Evolutionary conservation across 139 green algal genomes (phyloP).

Genomic region (Parachlorella kessleri): DNA sequence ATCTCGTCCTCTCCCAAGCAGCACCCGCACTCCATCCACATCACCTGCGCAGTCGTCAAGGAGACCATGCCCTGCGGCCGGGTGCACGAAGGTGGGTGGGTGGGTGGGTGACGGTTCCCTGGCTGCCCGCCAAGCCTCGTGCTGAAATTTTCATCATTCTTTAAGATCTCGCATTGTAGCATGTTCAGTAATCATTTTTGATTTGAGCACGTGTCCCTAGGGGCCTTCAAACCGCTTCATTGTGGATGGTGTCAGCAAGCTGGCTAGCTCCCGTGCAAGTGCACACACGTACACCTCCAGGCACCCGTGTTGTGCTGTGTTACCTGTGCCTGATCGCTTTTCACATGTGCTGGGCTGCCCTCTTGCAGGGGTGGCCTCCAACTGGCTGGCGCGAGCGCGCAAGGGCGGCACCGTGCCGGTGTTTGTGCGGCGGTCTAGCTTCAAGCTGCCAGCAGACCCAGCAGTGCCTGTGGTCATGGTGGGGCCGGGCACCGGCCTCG

Average conservation of each 20-base stretch:
- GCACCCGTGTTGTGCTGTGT: not conserved
- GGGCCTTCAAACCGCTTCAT: no score
- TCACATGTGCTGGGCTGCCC: not conserved
- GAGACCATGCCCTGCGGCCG: constrained; percentile 71
- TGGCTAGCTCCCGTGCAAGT: no score
- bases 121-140: no score
- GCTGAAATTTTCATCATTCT: no score
- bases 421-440: constrained; percentile 87
- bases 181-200: no score
- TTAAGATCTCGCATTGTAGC: no score
- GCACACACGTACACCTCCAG: no score
- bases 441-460: constrained; percentile 82
- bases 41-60: constrained; percentile 86
- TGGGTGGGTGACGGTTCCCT: no score
- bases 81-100: constrained; percentile 67
- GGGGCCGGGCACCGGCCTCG: constrained; percentile 94
- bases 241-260: no score
- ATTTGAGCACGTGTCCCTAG: no score
- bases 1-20: constrained; percentile 76
- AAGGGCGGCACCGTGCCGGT: constrained; percentile 54
- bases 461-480: constrained; percentile 92
- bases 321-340: no score
- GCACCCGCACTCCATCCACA: constrained; percentile 67
- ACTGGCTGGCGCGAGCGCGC: constrained; percentile 47
- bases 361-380: constrained; percentile 66